Evolutionary conservation across 2,329 filamentous ascomycete species (phyloP).

Genomic region (Aspergillus luchuensis): DNA sequence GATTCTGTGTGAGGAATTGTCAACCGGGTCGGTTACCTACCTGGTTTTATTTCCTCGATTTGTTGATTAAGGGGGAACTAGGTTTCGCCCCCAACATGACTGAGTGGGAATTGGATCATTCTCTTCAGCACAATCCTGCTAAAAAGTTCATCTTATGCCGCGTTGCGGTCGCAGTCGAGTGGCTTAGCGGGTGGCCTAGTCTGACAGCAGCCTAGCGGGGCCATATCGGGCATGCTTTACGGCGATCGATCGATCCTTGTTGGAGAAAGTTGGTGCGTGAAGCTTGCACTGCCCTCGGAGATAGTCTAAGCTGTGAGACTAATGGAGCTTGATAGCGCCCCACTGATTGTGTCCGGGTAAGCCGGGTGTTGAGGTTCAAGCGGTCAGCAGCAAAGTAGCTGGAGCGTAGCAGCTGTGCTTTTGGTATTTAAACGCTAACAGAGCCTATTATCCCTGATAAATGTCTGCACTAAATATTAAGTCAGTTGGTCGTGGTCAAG

Average conservation of each 20-base stretch:
- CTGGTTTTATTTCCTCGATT: neutral
- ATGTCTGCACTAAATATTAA: too few relatives aligned
- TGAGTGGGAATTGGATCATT: neutral
- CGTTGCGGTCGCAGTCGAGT: neutral
- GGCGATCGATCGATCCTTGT: neutral
- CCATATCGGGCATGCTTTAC: neutral
- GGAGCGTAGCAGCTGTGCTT: too few relatives aligned
- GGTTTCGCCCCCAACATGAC: conserved; percentile 1
- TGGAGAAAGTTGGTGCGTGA: neutral
- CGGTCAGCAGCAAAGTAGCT: too few relatives aligned
- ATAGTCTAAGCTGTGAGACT: too few relatives aligned
- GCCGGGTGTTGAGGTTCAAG: too few relatives aligned
- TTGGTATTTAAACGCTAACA: too few relatives aligned
- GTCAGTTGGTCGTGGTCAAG: too few relatives aligned
- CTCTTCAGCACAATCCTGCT: neutral
- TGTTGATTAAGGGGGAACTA: neutral
- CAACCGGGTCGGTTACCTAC: neutral
- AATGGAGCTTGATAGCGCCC: too few relatives aligned
- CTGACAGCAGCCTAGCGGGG: neutral
- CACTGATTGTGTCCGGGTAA: too few relatives aligned
- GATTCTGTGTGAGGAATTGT: neutral
- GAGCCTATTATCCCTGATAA: too few relatives aligned
- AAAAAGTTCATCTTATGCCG: neutral
- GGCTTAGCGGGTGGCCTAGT: conserved; percentile 3
- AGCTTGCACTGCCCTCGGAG: too few relatives aligned